Evolutionary conservation across 2,329 filamentous ascomycete species (phyloP).

Genomic region (Nemania sp.): DNA sequence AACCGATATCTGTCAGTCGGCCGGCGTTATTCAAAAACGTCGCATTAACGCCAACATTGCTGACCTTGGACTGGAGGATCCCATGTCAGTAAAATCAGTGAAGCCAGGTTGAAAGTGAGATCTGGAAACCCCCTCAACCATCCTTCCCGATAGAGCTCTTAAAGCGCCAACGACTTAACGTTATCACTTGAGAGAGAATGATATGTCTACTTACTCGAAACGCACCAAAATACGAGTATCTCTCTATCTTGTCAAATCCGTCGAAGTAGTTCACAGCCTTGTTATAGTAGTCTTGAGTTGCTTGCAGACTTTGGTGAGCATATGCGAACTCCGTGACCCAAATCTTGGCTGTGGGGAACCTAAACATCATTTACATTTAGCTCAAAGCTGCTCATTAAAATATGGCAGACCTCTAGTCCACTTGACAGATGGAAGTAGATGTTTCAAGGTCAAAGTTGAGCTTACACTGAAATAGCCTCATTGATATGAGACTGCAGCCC

Average conservation of each 20-base stretch:
- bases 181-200: too few relatives aligned
- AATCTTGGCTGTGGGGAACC: background rate
- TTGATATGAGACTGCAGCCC: background rate
- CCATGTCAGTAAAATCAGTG: too few relatives aligned
- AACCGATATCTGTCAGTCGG: background rate
- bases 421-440: too few relatives aligned
- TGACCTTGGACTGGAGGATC: background rate
- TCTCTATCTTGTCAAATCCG: background rate
- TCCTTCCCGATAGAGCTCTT: too few relatives aligned
- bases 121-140: too few relatives aligned
- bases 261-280: background rate
- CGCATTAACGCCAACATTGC: background rate
- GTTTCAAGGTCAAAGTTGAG: background rate
- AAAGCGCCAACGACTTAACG: too few relatives aligned
- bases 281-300: background rate
- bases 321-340: constrained; percentile 1
- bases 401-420: too few relatives aligned
- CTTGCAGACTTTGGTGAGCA: background rate
- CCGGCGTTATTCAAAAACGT: constrained; percentile 1
- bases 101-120: too few relatives aligned
- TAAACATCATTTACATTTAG: background rate
- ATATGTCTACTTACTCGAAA: background rate
- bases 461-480: background rate
- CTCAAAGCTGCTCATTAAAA: too few relatives aligned
- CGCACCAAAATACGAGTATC: background rate